phyloP scores from a whole-genome alignment of 1,284 basidiomycete species.

The Papiliotrema nemorosa region DNA sequence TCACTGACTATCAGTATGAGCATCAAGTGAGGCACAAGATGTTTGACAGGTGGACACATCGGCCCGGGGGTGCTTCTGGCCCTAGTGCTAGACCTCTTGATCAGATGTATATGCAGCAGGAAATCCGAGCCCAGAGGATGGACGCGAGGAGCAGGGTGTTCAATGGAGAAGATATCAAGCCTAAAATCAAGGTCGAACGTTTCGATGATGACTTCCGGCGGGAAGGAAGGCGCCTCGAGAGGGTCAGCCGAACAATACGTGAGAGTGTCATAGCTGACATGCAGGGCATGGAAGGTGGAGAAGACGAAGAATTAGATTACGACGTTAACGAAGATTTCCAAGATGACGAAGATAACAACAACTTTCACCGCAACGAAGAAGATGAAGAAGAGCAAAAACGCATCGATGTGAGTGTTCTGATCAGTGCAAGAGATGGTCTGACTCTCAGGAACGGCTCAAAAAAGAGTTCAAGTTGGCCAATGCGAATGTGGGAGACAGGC shows the following conservation, averaged over 20 bases:
- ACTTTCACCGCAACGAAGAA: conserved; percentile 40
- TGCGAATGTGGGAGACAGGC: conserved; percentile 40
- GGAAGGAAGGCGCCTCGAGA: conserved; percentile 32
- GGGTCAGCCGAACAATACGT: conserved; percentile 19
- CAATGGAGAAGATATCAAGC: conserved; percentile 14
- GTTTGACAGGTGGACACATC: conserved; percentile 41
- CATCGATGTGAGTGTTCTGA: conserved; percentile 23
- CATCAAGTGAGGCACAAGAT: conserved; percentile 38
- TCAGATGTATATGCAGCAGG: conserved; percentile 11
- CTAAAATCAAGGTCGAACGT: conserved; percentile 24
- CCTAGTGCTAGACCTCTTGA: neutral
- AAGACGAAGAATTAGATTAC: conserved; percentile 45
- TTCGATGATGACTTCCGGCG: conserved; percentile 38
- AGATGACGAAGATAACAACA: conserved; percentile 46
- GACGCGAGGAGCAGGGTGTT: conserved; percentile 23
- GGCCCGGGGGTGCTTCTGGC: conserved; percentile 11
- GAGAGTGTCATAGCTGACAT: neutral
- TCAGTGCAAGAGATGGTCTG: neutral
- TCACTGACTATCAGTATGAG: no score
- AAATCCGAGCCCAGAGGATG: conserved; percentile 27
- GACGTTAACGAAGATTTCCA: conserved; percentile 45
- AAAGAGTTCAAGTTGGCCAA: conserved; percentile 43
- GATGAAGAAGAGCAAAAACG: conserved; percentile 43
- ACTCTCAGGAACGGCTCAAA: conserved; percentile 32
- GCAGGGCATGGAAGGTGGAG: conserved; percentile 41